Percentiles rank a stretch among this genome's conserved stretches.
phyloP scores from a whole-genome alignment of 805 yeast genomes.

The Zygosaccharomyces gambellarensis region DNA sequence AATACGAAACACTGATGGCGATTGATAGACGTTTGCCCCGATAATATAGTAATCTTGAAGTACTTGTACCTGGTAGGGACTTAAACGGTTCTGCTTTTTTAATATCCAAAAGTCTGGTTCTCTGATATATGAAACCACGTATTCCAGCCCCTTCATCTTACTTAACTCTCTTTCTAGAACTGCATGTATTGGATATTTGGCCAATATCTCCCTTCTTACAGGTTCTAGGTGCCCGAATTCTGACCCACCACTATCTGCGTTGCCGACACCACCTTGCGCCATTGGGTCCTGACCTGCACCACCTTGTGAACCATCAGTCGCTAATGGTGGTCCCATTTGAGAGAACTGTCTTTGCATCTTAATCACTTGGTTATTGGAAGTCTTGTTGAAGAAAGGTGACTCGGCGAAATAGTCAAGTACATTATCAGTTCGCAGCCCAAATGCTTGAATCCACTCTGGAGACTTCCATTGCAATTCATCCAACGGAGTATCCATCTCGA shows the following conservation, averaged over 20 bases:
- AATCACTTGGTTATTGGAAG: constrained; percentile 89
- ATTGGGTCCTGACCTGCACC: neutral
- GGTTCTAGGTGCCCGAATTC: constrained; percentile 25
- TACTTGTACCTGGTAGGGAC: constrained; percentile 38
- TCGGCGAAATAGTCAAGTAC: constrained; percentile 90
- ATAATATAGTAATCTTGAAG: constrained; percentile 80
- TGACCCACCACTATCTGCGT: constrained; percentile 9
- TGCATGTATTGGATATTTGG: constrained; percentile 30
- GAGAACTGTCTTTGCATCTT: constrained; percentile 90
- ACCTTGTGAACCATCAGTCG: constrained; percentile 6
- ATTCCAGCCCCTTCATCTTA: constrained; percentile 84
- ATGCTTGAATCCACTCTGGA: constrained; percentile 93
- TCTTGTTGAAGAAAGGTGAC: constrained; percentile 91
- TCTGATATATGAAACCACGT: constrained; percentile 62
- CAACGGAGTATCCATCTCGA: constrained; percentile 35
- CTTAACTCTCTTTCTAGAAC: constrained; percentile 53
- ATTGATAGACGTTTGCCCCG: constrained; percentile 89
- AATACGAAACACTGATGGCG: constrained; percentile 71
- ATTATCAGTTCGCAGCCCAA: constrained; percentile 81
- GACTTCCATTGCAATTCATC: constrained; percentile 96
- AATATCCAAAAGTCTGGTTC: constrained; percentile 95
- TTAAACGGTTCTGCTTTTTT: constrained; percentile 67
- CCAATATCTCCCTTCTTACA: constrained; percentile 22
- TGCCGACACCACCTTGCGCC: constrained; percentile 2
- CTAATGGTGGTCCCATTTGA: constrained; percentile 13